phyloP scores from a whole-genome alignment of 176 grass and related monocot genomes.

The Avena sativa region DNA sequence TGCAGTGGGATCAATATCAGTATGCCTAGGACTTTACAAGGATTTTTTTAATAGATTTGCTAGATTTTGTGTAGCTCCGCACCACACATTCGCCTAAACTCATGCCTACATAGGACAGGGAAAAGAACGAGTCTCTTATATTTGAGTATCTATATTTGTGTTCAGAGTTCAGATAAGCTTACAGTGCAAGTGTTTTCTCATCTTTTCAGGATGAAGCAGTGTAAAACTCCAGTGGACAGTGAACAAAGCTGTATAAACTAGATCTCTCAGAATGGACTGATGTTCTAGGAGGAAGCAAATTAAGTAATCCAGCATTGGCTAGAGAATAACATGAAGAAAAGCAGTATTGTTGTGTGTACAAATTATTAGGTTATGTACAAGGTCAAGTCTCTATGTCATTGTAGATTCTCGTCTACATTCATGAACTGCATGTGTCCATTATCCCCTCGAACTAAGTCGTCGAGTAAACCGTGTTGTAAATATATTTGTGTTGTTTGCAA shows the following conservation, averaged over 20 bases:
- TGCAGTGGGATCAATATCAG: no score
- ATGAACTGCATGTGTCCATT: constrained; percentile 29
- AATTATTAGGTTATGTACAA: constrained; percentile 48
- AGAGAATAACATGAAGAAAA: constrained; percentile 51
- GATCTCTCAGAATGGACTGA: constrained; percentile 15
- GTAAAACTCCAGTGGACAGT: constrained; percentile 22
- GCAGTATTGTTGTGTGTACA: constrained; percentile 25
- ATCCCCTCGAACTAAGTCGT: constrained; percentile 24
- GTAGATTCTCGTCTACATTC: constrained; percentile 46
- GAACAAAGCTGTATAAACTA: constrained; percentile 46
- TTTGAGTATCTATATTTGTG: not conserved
- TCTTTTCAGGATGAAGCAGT: constrained; percentile 47
- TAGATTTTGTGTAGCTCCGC: no score
- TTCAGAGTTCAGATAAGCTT: constrained; percentile 33
- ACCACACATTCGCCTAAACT: no score
- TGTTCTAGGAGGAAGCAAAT: constrained; percentile 34
- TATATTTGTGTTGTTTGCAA: constrained; percentile 36
- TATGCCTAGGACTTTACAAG: no score
- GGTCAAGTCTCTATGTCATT: not conserved
- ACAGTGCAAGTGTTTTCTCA: constrained; percentile 8
- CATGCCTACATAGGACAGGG: no score
- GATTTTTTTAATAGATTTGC: no score
- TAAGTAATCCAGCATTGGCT: constrained; percentile 46
- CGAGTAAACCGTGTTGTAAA: constrained; percentile 39
- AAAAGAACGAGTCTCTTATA: not conserved